Percentiles rank a stretch among this genome's conserved stretches.
Evolutionary conservation across 2,329 filamentous ascomycete genomes (phyloP).

Genomic region (Emergomyces africanus): DNA sequence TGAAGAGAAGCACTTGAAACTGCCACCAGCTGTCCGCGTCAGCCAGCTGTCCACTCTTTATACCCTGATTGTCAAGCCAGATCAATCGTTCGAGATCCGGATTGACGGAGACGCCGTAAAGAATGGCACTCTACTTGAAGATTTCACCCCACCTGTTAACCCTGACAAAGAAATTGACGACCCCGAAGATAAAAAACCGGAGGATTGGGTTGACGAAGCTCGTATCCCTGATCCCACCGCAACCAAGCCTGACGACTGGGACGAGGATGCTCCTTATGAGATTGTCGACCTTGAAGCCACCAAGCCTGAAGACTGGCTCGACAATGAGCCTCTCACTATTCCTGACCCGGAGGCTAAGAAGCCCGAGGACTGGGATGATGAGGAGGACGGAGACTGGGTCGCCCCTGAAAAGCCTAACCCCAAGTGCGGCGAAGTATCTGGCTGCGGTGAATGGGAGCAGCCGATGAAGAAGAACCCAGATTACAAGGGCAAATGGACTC

Average conservation of each 20-base stretch:
- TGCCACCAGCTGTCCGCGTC: conserved; percentile 73
- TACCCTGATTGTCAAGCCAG: conserved; percentile 89
- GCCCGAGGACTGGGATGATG: conserved; percentile 98
- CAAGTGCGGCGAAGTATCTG: conserved; percentile 86
- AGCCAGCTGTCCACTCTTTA: conserved; percentile 90
- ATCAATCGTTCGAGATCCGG: conserved; percentile 89
- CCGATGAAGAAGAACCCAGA: conserved; percentile 88
- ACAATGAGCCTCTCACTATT: conserved; percentile 67
- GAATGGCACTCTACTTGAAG: conserved; percentile 82
- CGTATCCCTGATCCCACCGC: conserved; percentile 87
- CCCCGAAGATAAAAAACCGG: conserved; percentile 82
- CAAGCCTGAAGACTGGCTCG: conserved; percentile 92
- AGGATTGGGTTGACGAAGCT: conserved; percentile 88
- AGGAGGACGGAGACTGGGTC: conserved; percentile 98
- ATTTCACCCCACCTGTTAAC: conserved; percentile 90
- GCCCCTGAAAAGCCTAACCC: conserved; percentile 84
- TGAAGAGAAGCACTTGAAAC: conserved; percentile 95
- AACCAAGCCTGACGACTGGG: conserved; percentile 96
- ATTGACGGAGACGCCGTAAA: conserved; percentile 83
- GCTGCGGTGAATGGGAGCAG: conserved; percentile 84
- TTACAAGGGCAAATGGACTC: conserved; percentile 98
- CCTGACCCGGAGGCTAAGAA: conserved; percentile 92
- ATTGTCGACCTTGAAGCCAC: conserved; percentile 86
- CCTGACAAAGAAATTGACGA: conserved; percentile 91
- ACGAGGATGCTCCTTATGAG: conserved; percentile 95